phyloP scores from a whole-genome alignment of 192 early-diverging fungal species.

The Entophlyctis luteolus region DNA sequence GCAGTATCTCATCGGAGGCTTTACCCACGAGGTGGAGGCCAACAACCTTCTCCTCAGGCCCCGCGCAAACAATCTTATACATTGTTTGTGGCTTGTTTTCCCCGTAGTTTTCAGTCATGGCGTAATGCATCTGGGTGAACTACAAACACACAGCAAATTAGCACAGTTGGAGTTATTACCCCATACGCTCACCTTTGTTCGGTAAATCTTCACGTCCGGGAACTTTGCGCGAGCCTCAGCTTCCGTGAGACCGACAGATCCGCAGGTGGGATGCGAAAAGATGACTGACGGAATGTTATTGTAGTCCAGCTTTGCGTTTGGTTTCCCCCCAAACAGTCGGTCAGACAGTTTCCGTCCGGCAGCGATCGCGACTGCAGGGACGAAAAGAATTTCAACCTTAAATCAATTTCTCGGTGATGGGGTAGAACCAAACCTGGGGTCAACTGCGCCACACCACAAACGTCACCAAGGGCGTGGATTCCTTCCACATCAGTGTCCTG shows the following conservation, averaged over 20 bases:
- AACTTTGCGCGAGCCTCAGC: slow-evolving; percentile 68
- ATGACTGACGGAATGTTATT: slow-evolving; percentile 91
- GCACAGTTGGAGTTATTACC: not conserved
- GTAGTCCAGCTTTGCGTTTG: slow-evolving; percentile 82
- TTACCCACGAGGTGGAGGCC: slow-evolving; percentile 90
- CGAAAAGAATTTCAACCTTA: not conserved
- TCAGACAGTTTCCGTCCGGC: slow-evolving; percentile 86
- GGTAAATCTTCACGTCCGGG: slow-evolving; percentile 81
- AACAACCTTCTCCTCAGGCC: slow-evolving; percentile 91
- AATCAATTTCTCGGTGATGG: not conserved
- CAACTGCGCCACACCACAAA: slow-evolving; percentile 84
- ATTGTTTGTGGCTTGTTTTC: slow-evolving; percentile 82
- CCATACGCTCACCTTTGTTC: slow-evolving; percentile 45
- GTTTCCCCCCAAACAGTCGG: slow-evolving; percentile 80
- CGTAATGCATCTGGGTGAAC: slow-evolving; percentile 31
- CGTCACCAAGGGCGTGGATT: slow-evolving; percentile 91
- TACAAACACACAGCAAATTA: not conserved
- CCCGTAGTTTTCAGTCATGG: slow-evolving; percentile 39
- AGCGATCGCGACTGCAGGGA: slow-evolving; percentile 78
- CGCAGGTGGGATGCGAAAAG: slow-evolving; percentile 85
- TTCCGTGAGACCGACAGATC: slow-evolving; percentile 88
- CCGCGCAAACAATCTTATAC: slow-evolving; percentile 87
- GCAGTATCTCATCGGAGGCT: slow-evolving; percentile 78
- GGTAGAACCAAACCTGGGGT: slow-evolving; percentile 59
- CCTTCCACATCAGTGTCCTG: slow-evolving; percentile 71